A percentile compares a stretch with the other conserved stretches of the same genome.
Evolutionary conservation across 1,284 basidiomycete species (phyloP).

Genomic region (Pseudozyma tsukubaensis): DNA sequence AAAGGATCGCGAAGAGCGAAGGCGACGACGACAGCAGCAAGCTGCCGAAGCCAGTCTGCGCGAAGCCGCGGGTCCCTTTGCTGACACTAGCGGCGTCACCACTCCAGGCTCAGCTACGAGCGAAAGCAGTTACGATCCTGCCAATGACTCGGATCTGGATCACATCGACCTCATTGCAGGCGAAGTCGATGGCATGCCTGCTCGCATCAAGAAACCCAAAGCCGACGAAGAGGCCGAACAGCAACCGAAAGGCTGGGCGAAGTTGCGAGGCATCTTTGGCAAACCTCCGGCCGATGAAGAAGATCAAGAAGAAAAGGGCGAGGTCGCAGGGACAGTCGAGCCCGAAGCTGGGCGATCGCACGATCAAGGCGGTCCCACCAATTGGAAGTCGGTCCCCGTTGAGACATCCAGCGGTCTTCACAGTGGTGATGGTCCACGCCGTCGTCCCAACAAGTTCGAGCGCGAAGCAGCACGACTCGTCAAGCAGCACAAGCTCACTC

Average conservation of each 20-base stretch:
- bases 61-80: slow-evolving; percentile 23
- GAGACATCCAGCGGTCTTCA: slow-evolving; percentile 64
- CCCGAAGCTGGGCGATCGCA: slow-evolving; percentile 22
- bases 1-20: slow-evolving; percentile 29
- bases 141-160: slow-evolving; percentile 62
- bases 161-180: slow-evolving; percentile 65
- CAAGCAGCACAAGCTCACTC: slow-evolving; percentile 55
- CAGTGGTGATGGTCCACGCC: slow-evolving; percentile 52
- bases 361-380: slow-evolving; percentile 62
- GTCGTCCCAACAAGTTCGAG: slow-evolving; percentile 59
- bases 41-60: background rate
- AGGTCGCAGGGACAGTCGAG: slow-evolving; percentile 17
- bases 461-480: slow-evolving; percentile 63
- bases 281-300: slow-evolving; percentile 35
- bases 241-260: slow-evolving; percentile 60
- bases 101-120: slow-evolving; percentile 53
- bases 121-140: slow-evolving; percentile 65
- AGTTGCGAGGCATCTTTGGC: slow-evolving; percentile 58
- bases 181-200: slow-evolving; percentile 67
- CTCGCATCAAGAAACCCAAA: slow-evolving; percentile 39
- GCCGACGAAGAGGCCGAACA: slow-evolving; percentile 21
- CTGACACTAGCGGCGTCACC: slow-evolving; percentile 43
- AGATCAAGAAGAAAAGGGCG: slow-evolving; percentile 47
- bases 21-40: slow-evolving; percentile 18
- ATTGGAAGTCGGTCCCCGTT: slow-evolving; percentile 66